phyloP scores from a whole-genome alignment of 306 rosid species.

The Malus fusca region DNA sequence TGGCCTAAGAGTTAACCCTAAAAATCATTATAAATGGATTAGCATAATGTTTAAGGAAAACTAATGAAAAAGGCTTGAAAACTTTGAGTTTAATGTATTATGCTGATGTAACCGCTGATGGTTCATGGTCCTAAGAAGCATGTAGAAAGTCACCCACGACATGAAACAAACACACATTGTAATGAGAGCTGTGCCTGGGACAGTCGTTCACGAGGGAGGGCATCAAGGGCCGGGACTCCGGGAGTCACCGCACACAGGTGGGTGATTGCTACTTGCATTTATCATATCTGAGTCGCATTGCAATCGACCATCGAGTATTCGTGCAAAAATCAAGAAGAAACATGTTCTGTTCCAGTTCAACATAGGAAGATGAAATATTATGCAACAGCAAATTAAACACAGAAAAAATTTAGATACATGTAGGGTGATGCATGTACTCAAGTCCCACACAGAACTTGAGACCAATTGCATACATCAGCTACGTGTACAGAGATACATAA shows the following conservation, averaged over 20 bases:
- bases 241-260: no score
- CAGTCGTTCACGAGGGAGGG: no score
- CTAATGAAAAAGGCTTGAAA: no score
- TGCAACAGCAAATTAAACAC: background rate
- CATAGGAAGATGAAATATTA: background rate
- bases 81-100: background rate
- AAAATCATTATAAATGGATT: no score
- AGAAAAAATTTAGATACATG: background rate
- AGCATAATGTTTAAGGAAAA: no score
- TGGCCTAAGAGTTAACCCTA: no score
- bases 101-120: background rate
- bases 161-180: no score
- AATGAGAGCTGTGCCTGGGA: no score
- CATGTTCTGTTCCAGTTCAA: background rate
- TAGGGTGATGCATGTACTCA: background rate
- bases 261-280: no score
- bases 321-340: background rate
- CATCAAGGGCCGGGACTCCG: no score
- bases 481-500: background rate
- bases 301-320: background rate
- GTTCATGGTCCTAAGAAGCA: background rate
- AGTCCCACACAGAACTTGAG: background rate
- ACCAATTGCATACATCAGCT: background rate
- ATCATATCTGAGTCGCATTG: background rate
- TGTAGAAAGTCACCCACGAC: no score